Conservation (phyloP, 2,329 filamentous ascomycete species). For the Cryoendolithus antarcticus region DNA sequence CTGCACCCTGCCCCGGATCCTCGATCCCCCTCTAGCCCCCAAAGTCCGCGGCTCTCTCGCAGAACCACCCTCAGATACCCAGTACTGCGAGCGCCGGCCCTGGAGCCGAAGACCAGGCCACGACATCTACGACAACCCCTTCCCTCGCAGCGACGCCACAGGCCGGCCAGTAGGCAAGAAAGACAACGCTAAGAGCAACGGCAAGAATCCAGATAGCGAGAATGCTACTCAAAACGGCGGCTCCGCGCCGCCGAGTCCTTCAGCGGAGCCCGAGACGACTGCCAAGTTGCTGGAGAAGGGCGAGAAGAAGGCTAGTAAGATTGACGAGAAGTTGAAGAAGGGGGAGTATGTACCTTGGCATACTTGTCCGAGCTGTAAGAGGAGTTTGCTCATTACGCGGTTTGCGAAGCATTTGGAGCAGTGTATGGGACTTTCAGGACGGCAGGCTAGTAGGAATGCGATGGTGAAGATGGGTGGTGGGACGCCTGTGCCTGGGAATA, state of each 20-base stretch:
- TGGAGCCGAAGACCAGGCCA: conserved; percentile 65
- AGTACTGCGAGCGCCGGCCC: conserved; percentile 69
- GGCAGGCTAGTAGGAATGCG: conserved; percentile 37
- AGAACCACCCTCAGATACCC: conserved; percentile 31
- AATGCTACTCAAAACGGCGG: conserved; percentile 24
- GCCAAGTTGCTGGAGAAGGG: conserved; percentile 31
- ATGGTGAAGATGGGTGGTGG: conserved; percentile 31
- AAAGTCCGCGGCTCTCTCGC: conserved; percentile 20
- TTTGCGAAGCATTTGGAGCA: conserved; percentile 51
- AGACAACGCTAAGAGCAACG: conserved; percentile 43
- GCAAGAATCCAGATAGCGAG: conserved; percentile 32
- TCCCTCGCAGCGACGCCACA: conserved; percentile 55
- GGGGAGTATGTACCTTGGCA: conserved; percentile 42
- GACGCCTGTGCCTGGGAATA: conserved; percentile 17
- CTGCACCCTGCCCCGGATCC: conserved; percentile 61
- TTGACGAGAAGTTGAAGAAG: conserved; percentile 34
- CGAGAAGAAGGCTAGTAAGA: conserved; percentile 29
- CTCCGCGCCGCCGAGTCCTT: conserved; percentile 22
- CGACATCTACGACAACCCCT: conserved; percentile 74
- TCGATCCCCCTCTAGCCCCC: conserved; percentile 52
- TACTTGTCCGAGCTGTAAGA: conserved; percentile 48
- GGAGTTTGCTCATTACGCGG: conserved; percentile 47
- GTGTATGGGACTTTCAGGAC: conserved; percentile 45
- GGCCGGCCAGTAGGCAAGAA: conserved; percentile 50
- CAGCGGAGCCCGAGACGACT: conserved; percentile 13